These are phyloP conservation scores for Pezicula radicicola DNA, from an alignment of 2,329 filamentous ascomycete genomes.

Conservation along the genomic window DNA sequence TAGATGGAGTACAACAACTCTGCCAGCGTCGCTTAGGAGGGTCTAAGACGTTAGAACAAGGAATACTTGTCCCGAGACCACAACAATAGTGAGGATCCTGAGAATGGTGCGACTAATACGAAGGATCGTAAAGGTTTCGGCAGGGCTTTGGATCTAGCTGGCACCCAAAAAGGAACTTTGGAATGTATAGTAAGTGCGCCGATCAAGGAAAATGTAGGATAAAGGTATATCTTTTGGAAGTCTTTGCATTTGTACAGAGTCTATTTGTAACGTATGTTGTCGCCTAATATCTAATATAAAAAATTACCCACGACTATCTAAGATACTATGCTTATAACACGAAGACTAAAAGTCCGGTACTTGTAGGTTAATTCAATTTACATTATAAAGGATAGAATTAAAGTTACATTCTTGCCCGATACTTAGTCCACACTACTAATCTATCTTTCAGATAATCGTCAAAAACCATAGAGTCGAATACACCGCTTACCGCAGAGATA, in stretches of 20 bases:
- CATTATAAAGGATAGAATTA: too few relatives aligned
- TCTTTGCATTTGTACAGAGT: background rate
- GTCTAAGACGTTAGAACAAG: slow-evolving; percentile 46
- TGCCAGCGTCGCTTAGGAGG: slow-evolving; percentile 75
- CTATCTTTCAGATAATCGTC: too few relatives aligned
- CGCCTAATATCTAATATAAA: too few relatives aligned
- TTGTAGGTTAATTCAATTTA: too few relatives aligned
- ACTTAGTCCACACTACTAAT: too few relatives aligned
- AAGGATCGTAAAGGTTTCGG: slow-evolving; percentile 16
- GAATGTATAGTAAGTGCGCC: slow-evolving; percentile 82
- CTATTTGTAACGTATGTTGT: background rate
- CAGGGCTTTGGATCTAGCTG: slow-evolving; percentile 49
- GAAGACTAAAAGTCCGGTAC: too few relatives aligned
- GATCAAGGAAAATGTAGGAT: slow-evolving; percentile 76
- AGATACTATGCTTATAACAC: too few relatives aligned
- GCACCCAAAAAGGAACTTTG: slow-evolving; percentile 69
- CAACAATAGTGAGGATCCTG: slow-evolving; percentile 30
- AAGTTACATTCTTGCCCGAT: too few relatives aligned
- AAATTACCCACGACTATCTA: too few relatives aligned
- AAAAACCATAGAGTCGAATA: too few relatives aligned
- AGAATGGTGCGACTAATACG: slow-evolving; percentile 13
- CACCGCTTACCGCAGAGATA: too few relatives aligned
- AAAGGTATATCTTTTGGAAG: slow-evolving; percentile 24
- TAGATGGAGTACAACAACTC: slow-evolving; percentile 60
- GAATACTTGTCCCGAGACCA: slow-evolving; percentile 37